phyloP scores from a whole-genome alignment of 352 stramenopile genomes.

The Halophytophthora batemanensis region DNA sequence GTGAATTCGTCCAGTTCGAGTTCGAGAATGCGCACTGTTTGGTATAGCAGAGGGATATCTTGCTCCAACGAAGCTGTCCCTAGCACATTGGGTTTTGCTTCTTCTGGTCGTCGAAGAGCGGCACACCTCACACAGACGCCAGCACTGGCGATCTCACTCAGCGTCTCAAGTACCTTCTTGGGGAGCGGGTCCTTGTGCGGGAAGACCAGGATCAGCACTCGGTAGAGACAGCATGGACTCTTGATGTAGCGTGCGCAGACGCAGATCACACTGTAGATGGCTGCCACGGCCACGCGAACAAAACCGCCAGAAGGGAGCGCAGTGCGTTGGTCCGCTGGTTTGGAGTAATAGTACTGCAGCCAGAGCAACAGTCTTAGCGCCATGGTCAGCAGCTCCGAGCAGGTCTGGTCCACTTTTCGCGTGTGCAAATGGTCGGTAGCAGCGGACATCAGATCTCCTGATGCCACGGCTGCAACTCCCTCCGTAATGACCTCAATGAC shows the following conservation, averaged over 20 bases:
- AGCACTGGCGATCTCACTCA: slow-evolving; percentile 49
- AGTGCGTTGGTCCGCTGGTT: slow-evolving; percentile 28
- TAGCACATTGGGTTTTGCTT: background rate
- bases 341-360: slow-evolving; percentile 64
- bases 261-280: slow-evolving; percentile 76
- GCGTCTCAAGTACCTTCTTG: slow-evolving; percentile 44
- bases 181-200: slow-evolving; percentile 61
- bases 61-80: slow-evolving; percentile 49
- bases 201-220: slow-evolving; percentile 59
- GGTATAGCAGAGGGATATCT: slow-evolving; percentile 62
- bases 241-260: slow-evolving; percentile 63
- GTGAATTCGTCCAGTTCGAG: slow-evolving; percentile 53
- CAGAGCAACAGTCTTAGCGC: slow-evolving; percentile 55
- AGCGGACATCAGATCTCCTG: slow-evolving; percentile 49
- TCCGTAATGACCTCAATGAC: slow-evolving; percentile 65
- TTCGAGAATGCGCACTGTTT: slow-evolving; percentile 51
- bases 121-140: slow-evolving; percentile 57
- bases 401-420: slow-evolving; percentile 62
- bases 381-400: slow-evolving; percentile 51
- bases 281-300: slow-evolving; percentile 54
- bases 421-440: slow-evolving; percentile 54
- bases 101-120: slow-evolving; percentile 18
- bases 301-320: slow-evolving; percentile 43
- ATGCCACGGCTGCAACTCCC: slow-evolving; percentile 41
- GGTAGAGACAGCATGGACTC: slow-evolving; percentile 68